Evolutionary conservation across 371 early-diverging fungal genomes (phyloP).

Genomic region (Circinella minor): DNA sequence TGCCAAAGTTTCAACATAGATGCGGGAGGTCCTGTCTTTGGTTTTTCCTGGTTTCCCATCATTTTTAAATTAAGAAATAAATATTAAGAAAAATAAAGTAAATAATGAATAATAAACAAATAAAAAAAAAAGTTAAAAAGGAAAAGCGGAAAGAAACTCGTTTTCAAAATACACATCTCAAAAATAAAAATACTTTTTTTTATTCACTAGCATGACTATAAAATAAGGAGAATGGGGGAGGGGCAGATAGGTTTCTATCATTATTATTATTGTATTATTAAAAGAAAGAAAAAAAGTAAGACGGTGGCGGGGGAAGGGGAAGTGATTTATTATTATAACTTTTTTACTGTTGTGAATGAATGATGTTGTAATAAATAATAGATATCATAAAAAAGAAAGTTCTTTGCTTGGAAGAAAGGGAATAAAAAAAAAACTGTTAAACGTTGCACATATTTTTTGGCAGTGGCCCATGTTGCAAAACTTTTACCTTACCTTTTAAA

Average conservation of each 20-base stretch:
- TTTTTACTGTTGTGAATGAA: too few species aligned
- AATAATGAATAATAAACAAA: neutral
- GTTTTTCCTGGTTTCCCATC: neutral
- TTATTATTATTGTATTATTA: too few species aligned
- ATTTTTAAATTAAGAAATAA: neutral
- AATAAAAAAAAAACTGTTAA: neutral
- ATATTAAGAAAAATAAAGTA: neutral
- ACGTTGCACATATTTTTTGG: neutral
- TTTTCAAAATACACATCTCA: neutral
- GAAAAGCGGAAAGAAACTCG: neutral
- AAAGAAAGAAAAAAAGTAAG: too few species aligned
- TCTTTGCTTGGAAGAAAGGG: neutral
- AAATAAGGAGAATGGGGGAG: neutral
- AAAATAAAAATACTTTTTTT: neutral
- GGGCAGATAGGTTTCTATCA: too few species aligned
- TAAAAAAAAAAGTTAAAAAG: neutral
- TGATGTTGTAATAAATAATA: too few species aligned
- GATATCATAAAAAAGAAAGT: neutral
- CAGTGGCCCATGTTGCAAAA: too few species aligned
- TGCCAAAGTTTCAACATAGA: slow-evolving; percentile 7
- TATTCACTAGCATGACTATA: neutral
- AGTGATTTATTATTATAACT: too few species aligned
- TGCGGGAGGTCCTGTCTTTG: slow-evolving; percentile 10
- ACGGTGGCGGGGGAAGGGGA: too few species aligned
- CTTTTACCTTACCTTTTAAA: neutral